phyloP scores from a whole-genome alignment of 257 asterid genomes.

The Nicotiana tabacum region DNA sequence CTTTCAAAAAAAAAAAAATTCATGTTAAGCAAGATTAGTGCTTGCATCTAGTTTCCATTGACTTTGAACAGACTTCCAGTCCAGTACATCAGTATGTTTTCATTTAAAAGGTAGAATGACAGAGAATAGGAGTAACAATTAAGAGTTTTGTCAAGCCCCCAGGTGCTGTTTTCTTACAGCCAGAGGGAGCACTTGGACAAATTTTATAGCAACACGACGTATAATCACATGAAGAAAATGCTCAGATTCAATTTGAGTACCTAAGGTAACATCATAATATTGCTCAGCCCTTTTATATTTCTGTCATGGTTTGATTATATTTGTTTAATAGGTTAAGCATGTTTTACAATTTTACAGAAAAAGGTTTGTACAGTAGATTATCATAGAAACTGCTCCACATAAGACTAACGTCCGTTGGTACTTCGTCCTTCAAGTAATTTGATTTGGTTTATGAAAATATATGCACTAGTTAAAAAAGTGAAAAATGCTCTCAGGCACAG shows the following conservation, averaged over 20 bases:
- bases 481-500: no score
- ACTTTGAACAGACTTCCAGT: not conserved
- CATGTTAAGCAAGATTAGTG: not conserved
- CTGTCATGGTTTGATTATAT: not conserved
- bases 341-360: not conserved
- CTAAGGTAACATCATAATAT: not conserved
- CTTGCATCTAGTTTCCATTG: not conserved
- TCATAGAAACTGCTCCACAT: not conserved
- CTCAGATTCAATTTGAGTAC: not conserved
- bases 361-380: not conserved
- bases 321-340: not conserved
- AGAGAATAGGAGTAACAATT: not conserved
- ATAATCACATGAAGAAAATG: not conserved
- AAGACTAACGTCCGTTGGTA: not conserved
- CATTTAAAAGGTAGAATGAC: not conserved
- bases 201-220: not conserved
- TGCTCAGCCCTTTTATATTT: not conserved
- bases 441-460: no score
- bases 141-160: not conserved
- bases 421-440: no score
- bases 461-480: no score
- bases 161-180: not conserved
- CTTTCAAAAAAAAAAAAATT: no score
- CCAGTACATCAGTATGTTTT: not conserved
- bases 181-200: conserved; percentile 3